Percentiles rank a stretch among this genome's conserved stretches.
Conservation (phyloP, 768 basidiomycete genomes). For the Coprinopsis cinerea region DNA sequence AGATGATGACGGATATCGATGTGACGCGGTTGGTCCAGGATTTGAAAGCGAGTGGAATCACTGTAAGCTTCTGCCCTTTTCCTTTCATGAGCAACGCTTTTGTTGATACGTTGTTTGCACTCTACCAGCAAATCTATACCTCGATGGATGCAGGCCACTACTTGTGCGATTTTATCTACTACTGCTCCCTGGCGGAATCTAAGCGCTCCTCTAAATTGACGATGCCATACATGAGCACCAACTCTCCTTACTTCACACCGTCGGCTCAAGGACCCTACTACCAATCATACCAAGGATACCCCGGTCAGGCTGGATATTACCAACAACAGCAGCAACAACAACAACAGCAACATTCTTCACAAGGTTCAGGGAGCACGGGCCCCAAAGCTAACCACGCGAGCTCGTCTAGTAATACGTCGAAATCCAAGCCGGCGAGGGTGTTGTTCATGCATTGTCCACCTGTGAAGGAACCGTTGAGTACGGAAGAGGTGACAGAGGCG, state of each 20-base stretch:
- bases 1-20: constrained; percentile 55
- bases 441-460: constrained; percentile 72
- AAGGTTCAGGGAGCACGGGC: background rate
- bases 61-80: constrained; percentile 28
- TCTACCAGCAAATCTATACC: constrained; percentile 53
- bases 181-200: constrained; percentile 67
- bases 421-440: constrained; percentile 30
- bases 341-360: constrained; percentile 17
- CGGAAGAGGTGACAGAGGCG: constrained; percentile 63
- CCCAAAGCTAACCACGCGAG: background rate
- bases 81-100: background rate
- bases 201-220: constrained; percentile 38
- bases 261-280: constrained; percentile 1
- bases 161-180: constrained; percentile 73
- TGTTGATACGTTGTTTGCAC: constrained; percentile 4
- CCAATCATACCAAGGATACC: background rate
- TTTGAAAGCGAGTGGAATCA: constrained; percentile 44
- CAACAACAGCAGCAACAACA: background rate
- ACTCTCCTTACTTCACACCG: constrained; percentile 3
- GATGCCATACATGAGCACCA: constrained; percentile 6
- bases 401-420: background rate
- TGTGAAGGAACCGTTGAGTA: constrained; percentile 53
- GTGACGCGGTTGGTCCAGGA: constrained; percentile 52
- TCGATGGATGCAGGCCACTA: constrained; percentile 76
- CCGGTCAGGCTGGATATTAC: constrained; percentile 2